Conservation (phyloP, 176 grass and related monocot genomes). For the Aegilops sharonensis region DNA sequence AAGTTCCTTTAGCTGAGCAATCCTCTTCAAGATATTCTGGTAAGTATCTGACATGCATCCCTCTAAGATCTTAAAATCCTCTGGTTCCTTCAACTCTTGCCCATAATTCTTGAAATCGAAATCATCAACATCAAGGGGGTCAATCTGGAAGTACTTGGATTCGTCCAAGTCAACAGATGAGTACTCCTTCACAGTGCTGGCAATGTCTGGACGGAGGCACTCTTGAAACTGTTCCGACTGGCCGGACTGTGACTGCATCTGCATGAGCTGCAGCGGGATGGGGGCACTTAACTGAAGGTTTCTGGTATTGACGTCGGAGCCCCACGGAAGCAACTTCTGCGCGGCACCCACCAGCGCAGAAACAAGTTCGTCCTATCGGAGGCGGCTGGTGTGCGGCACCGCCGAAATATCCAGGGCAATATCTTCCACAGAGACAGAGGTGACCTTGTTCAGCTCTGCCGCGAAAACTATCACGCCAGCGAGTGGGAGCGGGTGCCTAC, state of each 20-base stretch:
- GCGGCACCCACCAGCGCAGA: constrained; percentile 41
- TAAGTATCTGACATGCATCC: constrained; percentile 59
- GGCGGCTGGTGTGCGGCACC: constrained; percentile 35
- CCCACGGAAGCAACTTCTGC: constrained; percentile 51
- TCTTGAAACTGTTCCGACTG: constrained; percentile 24
- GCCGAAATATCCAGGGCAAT: constrained; percentile 45
- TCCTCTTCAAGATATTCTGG: constrained; percentile 59
- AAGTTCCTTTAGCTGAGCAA: constrained; percentile 43
- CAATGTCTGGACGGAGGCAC: constrained; percentile 24
- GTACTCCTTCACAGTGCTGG: constrained; percentile 11
- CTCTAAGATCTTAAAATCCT: constrained; percentile 47
- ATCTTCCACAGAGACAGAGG: constrained; percentile 33
- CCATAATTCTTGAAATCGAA: constrained; percentile 32
- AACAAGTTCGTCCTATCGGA: constrained; percentile 47
- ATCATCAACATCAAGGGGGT: background rate
- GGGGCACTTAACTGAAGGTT: constrained; percentile 48
- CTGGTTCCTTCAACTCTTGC: constrained; percentile 16
- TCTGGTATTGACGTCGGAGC: constrained; percentile 44
- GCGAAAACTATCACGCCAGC: constrained; percentile 40
- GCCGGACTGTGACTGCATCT: constrained; percentile 32
- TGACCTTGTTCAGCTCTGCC: constrained; percentile 38
- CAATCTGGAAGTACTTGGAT: constrained; percentile 43
- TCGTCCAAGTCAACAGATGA: constrained; percentile 8
- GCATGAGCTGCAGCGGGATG: constrained; percentile 52
- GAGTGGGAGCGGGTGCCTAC: constrained; percentile 50